Percentiles rank a stretch among this genome's conserved stretches.
Conservation (phyloP, 1,139 yeast species). For the Yamadazyma jaroonii region DNA sequence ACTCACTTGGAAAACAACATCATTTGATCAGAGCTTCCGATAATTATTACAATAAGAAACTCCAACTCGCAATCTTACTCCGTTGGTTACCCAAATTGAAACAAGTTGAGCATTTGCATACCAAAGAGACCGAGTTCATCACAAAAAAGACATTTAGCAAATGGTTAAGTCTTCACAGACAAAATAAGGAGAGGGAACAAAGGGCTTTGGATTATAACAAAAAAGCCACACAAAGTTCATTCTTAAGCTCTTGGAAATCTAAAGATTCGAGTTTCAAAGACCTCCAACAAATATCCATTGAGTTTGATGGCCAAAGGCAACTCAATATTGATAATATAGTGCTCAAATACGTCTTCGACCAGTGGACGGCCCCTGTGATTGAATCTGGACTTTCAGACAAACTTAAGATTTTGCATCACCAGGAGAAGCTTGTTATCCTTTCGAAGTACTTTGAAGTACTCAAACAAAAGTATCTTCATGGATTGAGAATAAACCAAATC, state of each 20-base stretch:
- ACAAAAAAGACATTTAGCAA: constrained; percentile 2
- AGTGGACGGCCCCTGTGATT: constrained; percentile 10
- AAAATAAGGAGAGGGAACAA: no score
- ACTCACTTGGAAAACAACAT: background rate
- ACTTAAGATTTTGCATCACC: constrained; percentile 7
- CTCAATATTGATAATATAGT: background rate
- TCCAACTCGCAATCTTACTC: constrained; percentile 9
- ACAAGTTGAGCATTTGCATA: background rate
- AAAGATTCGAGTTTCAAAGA: background rate
- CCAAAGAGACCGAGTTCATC: background rate
- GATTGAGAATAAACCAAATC: constrained; percentile 4
- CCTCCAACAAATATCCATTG: background rate
- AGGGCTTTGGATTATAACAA: no score
- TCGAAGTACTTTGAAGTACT: constrained; percentile 7
- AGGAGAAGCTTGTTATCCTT: constrained; percentile 6
- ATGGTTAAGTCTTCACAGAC: constrained; percentile 6
- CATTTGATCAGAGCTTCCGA: constrained; percentile 10
- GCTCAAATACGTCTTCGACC: constrained; percentile 5
- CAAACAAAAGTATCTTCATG: constrained; percentile 4
- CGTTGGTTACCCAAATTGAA: constrained; percentile 11
- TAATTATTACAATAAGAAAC: constrained; percentile 10
- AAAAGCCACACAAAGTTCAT: no score
- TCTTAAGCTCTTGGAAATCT: no score
- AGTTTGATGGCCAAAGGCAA: background rate
- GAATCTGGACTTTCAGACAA: constrained; percentile 7